Base-by-base conservation (phyloP, 169 alveolate genomes). In the Babesia sp. region DNA sequence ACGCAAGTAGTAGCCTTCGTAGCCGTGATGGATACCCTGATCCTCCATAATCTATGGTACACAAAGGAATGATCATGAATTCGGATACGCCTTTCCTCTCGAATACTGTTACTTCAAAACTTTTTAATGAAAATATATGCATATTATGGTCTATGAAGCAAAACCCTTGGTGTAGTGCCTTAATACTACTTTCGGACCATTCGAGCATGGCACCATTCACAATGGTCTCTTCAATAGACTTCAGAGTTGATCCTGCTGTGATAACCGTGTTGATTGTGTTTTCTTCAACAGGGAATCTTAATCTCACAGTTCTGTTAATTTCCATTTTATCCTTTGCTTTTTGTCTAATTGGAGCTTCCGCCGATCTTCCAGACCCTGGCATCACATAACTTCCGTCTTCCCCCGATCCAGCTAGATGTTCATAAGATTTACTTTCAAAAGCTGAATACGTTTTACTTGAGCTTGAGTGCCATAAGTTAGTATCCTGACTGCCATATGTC, bases 111-210 rank as follows among this genome's bases (percentile, higher is more conserved):
- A 9, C 24, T 2, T 7, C 74, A 3, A 64, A 29, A 51, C 53
- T 46, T n/a, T 28, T 45, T 16, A 64, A 24, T 2, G 74, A 64
- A 36, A 64, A 64, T 46, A 64, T 64, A 53, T 61, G 59, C 74
- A 64, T 64, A 14, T 29, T 20, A 31, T 45, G 55, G 50, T 64
- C 74, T 2, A 64, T 37, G 37, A 64, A 37, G 41, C 74, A 64
- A 29, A 36, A 64, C 11, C 74, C 74, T 3, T 61, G 33, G 12
- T 34, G 28, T 29, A 64, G 5, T n/a, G 74, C 59, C 22, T 45
- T 28, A n/a, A 48, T 44, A 9, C 63, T 48, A 2, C 63, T 1
- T 20, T 34, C n/a, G 22, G 74, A 46, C 74, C 74, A 64, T 50
- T 33, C 48, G 9, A 7, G 2, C 5, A 16, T 6, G 9, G 74